phyloP scores from a whole-genome alignment of 257 asterid genomes.

The Avicennia marina region DNA sequence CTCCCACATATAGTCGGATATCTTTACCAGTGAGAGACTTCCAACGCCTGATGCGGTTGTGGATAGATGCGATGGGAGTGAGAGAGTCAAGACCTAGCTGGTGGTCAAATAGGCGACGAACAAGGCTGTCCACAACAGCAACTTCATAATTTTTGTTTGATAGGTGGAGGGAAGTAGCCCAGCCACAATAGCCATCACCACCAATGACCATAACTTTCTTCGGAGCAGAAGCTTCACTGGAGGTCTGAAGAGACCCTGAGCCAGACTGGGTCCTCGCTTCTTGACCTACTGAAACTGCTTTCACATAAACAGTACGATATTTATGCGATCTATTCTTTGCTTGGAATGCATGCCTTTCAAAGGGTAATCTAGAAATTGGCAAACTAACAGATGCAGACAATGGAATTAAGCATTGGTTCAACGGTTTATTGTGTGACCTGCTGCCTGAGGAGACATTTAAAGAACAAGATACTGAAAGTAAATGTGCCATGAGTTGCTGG shows the following conservation, averaged over 20 bases:
- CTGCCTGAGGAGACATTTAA: slow-evolving; percentile 35
- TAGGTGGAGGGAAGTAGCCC: slow-evolving; percentile 78
- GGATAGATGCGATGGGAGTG: slow-evolving; percentile 86
- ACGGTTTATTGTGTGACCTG: slow-evolving; percentile 25
- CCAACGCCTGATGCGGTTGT: slow-evolving; percentile 77
- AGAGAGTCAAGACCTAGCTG: slow-evolving; percentile 93
- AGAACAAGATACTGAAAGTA: slow-evolving; percentile 55
- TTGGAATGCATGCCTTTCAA: slow-evolving; percentile 17
- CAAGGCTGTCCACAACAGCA: slow-evolving; percentile 80
- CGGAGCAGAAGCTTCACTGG: slow-evolving; percentile 27
- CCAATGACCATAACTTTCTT: slow-evolving; percentile 94
- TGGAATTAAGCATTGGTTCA: slow-evolving; percentile 25
- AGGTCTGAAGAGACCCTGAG: slow-evolving; percentile 27
- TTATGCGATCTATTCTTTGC: slow-evolving; percentile 21
- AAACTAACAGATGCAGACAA: slow-evolving; percentile 30
- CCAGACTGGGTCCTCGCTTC: slow-evolving; percentile 42
- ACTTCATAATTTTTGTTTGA: slow-evolving; percentile 68
- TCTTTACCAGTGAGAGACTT: slow-evolving; percentile 74
- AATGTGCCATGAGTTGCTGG: slow-evolving; percentile 54
- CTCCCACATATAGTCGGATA: slow-evolving; percentile 70
- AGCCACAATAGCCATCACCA: slow-evolving; percentile 92
- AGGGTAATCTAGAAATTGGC: slow-evolving; percentile 22
- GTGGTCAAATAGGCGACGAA: slow-evolving; percentile 82
- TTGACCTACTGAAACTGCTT: slow-evolving; percentile 54
- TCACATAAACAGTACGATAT: slow-evolving; percentile 24